Evolutionary conservation across 1,139 yeast genomes (phyloP).

Genomic region (Nadsonia commutata): DNA sequence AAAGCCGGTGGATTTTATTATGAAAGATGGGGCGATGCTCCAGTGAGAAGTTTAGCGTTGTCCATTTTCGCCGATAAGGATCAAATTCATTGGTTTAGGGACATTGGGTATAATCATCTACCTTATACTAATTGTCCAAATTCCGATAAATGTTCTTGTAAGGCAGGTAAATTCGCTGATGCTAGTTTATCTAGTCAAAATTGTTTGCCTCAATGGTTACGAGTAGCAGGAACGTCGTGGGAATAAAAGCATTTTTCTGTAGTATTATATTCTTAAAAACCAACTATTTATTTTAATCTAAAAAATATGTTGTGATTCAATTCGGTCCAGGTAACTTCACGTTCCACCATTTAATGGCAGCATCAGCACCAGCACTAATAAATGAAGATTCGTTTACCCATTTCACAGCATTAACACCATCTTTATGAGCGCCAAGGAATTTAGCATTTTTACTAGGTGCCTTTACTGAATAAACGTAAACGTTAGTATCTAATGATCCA

Average conservation of each 20-base stretch:
- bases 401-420: constrained; percentile 60
- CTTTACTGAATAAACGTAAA: constrained; percentile 64
- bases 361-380: constrained; percentile 69
- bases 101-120: constrained; percentile 60
- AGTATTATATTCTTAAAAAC: neutral
- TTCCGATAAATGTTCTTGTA: constrained; percentile 29
- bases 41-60: constrained; percentile 66
- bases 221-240: constrained; percentile 17
- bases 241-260: constrained; percentile 2
- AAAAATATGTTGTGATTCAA: neutral
- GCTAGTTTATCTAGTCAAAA: constrained; percentile 40
- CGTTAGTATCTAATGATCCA: constrained; percentile 72
- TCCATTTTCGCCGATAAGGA: constrained; percentile 58
- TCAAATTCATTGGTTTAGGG: constrained; percentile 76
- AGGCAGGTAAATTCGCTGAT: constrained; percentile 32
- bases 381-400: constrained; percentile 45
- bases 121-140: constrained; percentile 69
- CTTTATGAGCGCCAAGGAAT: constrained; percentile 70
- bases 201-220: constrained; percentile 63
- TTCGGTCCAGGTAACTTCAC: constrained; percentile 12
- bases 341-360: constrained; percentile 63
- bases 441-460: constrained; percentile 68
- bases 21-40: constrained; percentile 91
- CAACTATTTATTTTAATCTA: neutral
- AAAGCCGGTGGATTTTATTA: constrained; percentile 65